Evolutionary conservation across 495 filamentous ascomycete genomes (phyloP).

Genomic region (Xylona heveae): DNA sequence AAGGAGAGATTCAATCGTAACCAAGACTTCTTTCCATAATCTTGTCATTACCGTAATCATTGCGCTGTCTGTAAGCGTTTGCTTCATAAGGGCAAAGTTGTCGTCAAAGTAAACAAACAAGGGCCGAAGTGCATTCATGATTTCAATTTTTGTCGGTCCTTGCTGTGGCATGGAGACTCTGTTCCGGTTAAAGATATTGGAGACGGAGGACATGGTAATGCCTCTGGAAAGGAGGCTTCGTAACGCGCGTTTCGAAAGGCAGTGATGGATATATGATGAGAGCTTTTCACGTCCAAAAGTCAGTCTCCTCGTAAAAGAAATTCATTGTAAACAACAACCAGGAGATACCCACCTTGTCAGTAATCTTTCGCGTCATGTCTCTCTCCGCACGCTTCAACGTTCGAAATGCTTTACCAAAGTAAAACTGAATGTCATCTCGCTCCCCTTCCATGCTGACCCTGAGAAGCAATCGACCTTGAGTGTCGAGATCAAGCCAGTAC

Average conservation of each 20-base stretch:
- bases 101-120: conserved; percentile 97
- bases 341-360: conserved; percentile 61
- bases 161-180: conserved; percentile 34
- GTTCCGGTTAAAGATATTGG: conserved; percentile 51
- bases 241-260: conserved; percentile 63
- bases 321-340: neutral
- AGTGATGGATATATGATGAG: conserved; percentile 83
- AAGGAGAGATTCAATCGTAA: conserved; percentile 72
- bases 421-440: conserved; percentile 94
- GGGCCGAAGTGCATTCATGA: conserved; percentile 63
- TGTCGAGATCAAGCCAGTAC: conserved; percentile 95
- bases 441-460: conserved; percentile 97
- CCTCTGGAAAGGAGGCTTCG: conserved; percentile 50
- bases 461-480: conserved; percentile 73
- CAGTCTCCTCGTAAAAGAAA: neutral
- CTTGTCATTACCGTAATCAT: conserved; percentile 97
- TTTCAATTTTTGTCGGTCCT: conserved; percentile 43
- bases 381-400: conserved; percentile 85
- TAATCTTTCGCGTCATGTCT: conserved; percentile 96
- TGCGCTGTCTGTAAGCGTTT: conserved; percentile 75
- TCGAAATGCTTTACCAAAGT: conserved; percentile 92
- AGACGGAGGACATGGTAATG: conserved; percentile 52
- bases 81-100: conserved; percentile 98
- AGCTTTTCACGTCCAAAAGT: conserved; percentile 29
- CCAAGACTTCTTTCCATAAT: conserved; percentile 92